Base-by-base conservation (phyloP, 768 basidiomycete species). In the Russula griseocarnosa region DNA sequence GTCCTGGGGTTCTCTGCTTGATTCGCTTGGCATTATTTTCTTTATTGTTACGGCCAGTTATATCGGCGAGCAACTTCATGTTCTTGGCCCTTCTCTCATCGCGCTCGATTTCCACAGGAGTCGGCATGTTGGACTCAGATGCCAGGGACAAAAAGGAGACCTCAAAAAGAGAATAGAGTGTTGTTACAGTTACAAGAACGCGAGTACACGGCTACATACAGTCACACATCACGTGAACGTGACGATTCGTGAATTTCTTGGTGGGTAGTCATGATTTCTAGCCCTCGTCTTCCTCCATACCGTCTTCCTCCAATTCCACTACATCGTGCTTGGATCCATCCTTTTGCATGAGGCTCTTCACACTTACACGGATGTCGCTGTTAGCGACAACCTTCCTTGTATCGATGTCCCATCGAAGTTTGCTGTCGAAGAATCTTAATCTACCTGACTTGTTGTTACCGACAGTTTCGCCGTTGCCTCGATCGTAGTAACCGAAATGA, bases 401-500 rank as follows among this genome's bases (percentile, higher is more conserved):
- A 47, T 69, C 68, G 40, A 58, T n/a, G 36, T 69, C 66, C 68
- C 68, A 69, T 28, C 26, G 54, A 24, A 69, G 58, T 51, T 57
- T 60, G 56, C 68, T 69, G 4, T 67, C 66, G 34, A 69, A 69
- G 46, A 64, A 67, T 16, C 44, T 63, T 55, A 55, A 52, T 26
- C 49, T 59, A 26, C 56, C 56, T 8, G 40, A 40, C 26, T 28
- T 56, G 36, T 30, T 58, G 28, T 18, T 55, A 70, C 74, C 60
- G 75, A 70, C 18, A 65, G 61, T 30, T 73, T 68, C 53, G 69
- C 66, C 57, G 14, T 72, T 73, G n/a, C 75, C 75, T 60, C 67
- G 67, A 13, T 76, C 78, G 52, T 75, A 79, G 63, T 80, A 77
- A 34, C 74, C 75, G 61, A 74, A 78, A 42, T 78, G 73, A 58